Evolutionary conservation across 495 filamentous ascomycete species (phyloP).

Genomic region (Hypomontagnella monticulosa): DNA sequence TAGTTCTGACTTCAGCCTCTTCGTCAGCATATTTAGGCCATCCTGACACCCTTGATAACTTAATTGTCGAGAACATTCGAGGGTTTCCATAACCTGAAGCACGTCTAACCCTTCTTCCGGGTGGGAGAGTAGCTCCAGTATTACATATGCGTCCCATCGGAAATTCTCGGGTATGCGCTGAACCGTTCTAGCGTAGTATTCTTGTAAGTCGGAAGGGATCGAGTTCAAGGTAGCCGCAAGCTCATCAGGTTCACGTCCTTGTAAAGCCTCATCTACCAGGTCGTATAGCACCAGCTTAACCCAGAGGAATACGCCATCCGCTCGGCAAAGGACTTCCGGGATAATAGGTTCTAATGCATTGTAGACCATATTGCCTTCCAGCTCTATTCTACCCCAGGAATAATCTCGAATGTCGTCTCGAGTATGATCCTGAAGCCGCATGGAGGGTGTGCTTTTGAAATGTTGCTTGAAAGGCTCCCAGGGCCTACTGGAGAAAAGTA

Average conservation of each 20-base stretch:
- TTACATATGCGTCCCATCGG: slow-evolving; percentile 18
- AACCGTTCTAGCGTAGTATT: slow-evolving; percentile 18
- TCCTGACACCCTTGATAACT: not conserved
- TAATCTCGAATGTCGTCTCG: slow-evolving; percentile 21
- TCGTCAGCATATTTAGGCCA: not conserved
- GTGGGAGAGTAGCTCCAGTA: slow-evolving; percentile 3
- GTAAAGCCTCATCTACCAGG: slow-evolving; percentile 2
- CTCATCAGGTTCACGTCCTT: not conserved
- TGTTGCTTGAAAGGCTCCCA: slow-evolving; percentile 19
- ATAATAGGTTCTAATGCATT: not conserved
- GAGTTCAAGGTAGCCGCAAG: slow-evolving; percentile 8
- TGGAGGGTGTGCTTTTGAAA: slow-evolving; percentile 1
- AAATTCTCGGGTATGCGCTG: slow-evolving; percentile 10
- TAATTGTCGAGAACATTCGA: slow-evolving; percentile 16
- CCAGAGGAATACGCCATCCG: slow-evolving; percentile 37
- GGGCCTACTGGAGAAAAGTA: slow-evolving; percentile 31
- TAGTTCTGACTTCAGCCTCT: not conserved
- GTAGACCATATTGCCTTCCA: not conserved
- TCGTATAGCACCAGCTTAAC: slow-evolving; percentile 25
- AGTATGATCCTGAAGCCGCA: slow-evolving; percentile 26
- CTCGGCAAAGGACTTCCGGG: slow-evolving; percentile 10
- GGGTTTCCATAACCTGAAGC: not conserved
- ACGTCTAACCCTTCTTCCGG: not conserved
- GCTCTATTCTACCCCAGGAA: slow-evolving; percentile 6
- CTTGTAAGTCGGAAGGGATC: slow-evolving; percentile 15